Evolutionary conservation across 2,329 filamentous ascomycete genomes (phyloP), one percentile per base, ranked within the genome.

Genomic region (Parastagonospora avenae): DNA sequence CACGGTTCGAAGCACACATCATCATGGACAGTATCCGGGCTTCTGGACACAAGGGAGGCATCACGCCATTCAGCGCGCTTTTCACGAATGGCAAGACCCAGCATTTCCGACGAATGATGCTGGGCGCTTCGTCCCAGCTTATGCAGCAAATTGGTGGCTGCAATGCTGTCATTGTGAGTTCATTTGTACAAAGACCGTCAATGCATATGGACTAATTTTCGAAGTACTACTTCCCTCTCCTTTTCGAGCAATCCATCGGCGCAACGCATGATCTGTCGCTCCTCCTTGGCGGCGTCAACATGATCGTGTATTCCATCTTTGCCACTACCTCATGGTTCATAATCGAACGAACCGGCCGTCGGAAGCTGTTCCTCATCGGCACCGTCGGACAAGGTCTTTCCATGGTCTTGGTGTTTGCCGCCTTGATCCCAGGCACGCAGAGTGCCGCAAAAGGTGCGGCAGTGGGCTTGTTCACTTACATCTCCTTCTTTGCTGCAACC

Each of bases 381-480:
- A 74, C 73, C 19, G 63, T 73, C 30, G 75, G 87, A 9, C 85
- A 85, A 59, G 77, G 79, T 52, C 57, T 83, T 15, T 82, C 80
- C 51, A 84, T 85, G 80, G 76, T 77, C 3, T 53, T 77, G 2
- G 65, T 69, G 10, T 73, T 76, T 40, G 72, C 55, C 24, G 68
- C 67, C n/a, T 50, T 76, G 12, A 75, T 76, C 16, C 71, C 73
- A 3, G 67, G 63, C 8, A 67, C 60, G 2, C 19, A 55, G 2
- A 57, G 36, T 4, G 67, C 74, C 29, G 73, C 77, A 4, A 78
- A 79, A 46, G 76, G 77, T 5, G 76, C 78, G 1, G 77, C 80
- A 2, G 84, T 87, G 3, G 85, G 85, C 42, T 48, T 88, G 12
- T 88, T 88, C 71, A 80, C 84, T 1, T 89, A 87, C 68, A 88